Evolutionary conservation across 1,284 basidiomycete genomes (phyloP).

Genomic region (Lignosus rhinocerotis): DNA sequence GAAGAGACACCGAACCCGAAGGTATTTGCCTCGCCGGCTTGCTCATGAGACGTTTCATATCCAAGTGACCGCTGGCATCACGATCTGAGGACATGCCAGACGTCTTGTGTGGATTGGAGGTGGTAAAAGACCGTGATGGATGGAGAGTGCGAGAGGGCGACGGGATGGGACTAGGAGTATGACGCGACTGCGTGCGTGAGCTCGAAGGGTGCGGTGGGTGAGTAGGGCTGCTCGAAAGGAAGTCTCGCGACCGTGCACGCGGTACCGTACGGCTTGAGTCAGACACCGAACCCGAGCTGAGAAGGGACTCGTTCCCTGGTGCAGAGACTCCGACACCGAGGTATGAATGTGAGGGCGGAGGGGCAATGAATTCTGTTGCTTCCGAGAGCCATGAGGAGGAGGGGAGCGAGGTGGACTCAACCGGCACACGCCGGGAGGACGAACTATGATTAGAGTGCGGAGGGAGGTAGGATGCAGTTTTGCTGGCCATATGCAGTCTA

Average conservation of each 20-base stretch:
- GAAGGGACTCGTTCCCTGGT: constrained; percentile 10
- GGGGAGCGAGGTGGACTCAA: constrained; percentile 18
- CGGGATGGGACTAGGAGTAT: constrained; percentile 17
- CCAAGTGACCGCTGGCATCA: constrained; percentile 34
- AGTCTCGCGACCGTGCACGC: constrained; percentile 17
- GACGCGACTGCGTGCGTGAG: constrained; percentile 15
- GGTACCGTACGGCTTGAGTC: constrained; percentile 17
- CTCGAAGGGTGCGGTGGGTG: constrained; percentile 2
- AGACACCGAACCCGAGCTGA: constrained; percentile 13
- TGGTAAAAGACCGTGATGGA: constrained; percentile 16
- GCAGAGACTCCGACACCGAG: constrained; percentile 11
- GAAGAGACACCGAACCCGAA: constrained; percentile 33
- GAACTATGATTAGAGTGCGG: constrained; percentile 2
- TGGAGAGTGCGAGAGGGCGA: constrained; percentile 9
- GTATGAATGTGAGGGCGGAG: constrained; percentile 1
- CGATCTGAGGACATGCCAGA: constrained; percentile 31
- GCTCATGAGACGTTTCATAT: constrained; percentile 41
- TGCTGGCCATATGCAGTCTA: constrained; percentile 16
- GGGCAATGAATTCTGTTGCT: constrained; percentile 8
- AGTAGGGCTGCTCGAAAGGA: constrained; percentile 8
- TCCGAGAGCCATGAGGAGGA: constrained; percentile 20
- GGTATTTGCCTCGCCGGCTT: constrained; percentile 36
- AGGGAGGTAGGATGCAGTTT: constrained; percentile 10
- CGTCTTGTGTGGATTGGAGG: constrained; percentile 27
- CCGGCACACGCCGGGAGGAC: constrained; percentile 11